Evolutionary conservation across 352 stramenopile species (phyloP), one percentile per base, ranked within the genome.

Genomic region (Phytophthora sp.): DNA sequence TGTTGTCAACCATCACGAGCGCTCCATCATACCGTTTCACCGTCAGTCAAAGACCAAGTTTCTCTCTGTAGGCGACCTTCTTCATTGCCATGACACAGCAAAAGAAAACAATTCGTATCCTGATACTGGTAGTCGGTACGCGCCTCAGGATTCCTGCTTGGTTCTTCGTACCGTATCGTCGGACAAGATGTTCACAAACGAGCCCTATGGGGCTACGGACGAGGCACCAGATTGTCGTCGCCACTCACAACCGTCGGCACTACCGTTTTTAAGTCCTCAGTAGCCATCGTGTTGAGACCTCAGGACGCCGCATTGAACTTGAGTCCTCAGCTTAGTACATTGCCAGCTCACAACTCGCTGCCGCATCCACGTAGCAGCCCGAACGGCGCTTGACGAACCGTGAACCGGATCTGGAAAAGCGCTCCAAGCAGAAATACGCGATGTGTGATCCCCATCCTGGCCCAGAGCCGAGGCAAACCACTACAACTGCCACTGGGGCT

Each of bases 351-450:
- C 36, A 58, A 49, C 13, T 39, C 20, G 12, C 41, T n/a, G n/a
- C n/a, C n/a, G n/a, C n/a, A n/a, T n/a, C n/a, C n/a, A n/a, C 9
- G 11, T 30, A 35, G 24, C 33, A 57, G 50, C 16, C 31, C 18
- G 26, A 57, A 31, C n/a, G n/a, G n/a, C n/a, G n/a, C n/a, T n/a
- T n/a, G n/a, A 7, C 13, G 12, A 15, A 12, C 21, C 21, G 30
- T 56, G 46, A 51, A 23, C 23, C 7, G 35, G 27, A 42, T 18
- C 27, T 7, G 47, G 31, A 41, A 46, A 47, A 52, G 31, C 27
- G 20, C 63, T 20, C 59, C 30, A 67, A 67, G 59, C 50, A 67
- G 59, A 67, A 67, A 67, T 61, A 46, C 59, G 59, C 50, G 50
- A 49, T 23, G 46, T 54, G 47, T 49, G 58, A 61, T 66, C 58